Evolutionary conservation across 768 basidiomycete genomes (phyloP).

Genomic region (Tricholoma flavovirens): DNA sequence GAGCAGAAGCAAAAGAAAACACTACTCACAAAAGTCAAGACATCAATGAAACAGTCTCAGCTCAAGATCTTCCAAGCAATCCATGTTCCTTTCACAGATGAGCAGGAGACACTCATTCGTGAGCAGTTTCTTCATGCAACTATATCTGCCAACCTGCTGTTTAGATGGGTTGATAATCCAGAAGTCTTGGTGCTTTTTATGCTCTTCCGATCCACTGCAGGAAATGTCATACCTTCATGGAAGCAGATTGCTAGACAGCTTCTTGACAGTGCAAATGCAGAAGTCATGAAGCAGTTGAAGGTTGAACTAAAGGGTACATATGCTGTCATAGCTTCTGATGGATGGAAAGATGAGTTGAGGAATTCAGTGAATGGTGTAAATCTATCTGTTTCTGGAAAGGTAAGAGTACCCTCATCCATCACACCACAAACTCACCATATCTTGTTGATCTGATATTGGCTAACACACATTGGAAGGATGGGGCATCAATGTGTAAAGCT

Average conservation of each 20-base stretch:
- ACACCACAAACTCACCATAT: conserved; percentile 1
- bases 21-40: too few species aligned
- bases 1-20: too few species aligned
- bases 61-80: too few species aligned
- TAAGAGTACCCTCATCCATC: conserved; percentile 4
- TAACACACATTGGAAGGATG: conserved; percentile 19
- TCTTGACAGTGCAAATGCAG: conserved; percentile 11
- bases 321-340: conserved; percentile 16
- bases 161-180: conserved; percentile 16
- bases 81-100: too few species aligned
- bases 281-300: conserved; percentile 11
- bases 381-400: conserved; percentile 16
- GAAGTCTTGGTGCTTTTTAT: conserved; percentile 17
- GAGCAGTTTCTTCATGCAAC: background rate
- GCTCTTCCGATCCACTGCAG: conserved; percentile 21
- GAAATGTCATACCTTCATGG: conserved; percentile 15
- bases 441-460: conserved; percentile 19
- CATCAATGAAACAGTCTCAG: too few species aligned
- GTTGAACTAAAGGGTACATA: conserved; percentile 8
- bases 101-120: too few species aligned
- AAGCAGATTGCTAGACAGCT: conserved; percentile 17
- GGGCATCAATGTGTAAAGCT: conserved; percentile 18
- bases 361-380: conserved; percentile 22
- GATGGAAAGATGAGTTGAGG: conserved; percentile 23
- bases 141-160: conserved; percentile 23